Percentiles rank a stretch among this genome's conserved stretches.
phyloP scores from a whole-genome alignment of 2,329 filamentous ascomycete species.

The Dissoconium aciculare region DNA sequence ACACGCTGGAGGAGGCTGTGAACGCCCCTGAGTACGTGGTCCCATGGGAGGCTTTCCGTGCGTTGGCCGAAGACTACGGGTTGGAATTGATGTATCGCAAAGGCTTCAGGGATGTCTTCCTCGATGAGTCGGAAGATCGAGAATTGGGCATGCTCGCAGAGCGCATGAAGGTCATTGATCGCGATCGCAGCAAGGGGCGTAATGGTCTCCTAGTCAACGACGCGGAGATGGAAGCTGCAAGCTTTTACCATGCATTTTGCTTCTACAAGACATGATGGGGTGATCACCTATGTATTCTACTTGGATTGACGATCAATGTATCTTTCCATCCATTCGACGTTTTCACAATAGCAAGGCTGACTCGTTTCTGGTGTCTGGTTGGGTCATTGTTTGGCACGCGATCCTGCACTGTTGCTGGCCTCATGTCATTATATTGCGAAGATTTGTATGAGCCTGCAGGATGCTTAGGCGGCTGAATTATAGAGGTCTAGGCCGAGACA shows the following conservation, averaged over 20 bases:
- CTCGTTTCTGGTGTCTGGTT: no score
- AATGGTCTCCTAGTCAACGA: constrained; percentile 55
- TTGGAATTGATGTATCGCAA: constrained; percentile 90
- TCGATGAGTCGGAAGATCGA: constrained; percentile 72
- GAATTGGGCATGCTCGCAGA: constrained; percentile 74
- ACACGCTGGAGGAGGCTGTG: constrained; percentile 89
- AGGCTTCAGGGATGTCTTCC: constrained; percentile 80
- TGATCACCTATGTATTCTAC: no score
- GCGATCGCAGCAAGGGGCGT: constrained; percentile 34
- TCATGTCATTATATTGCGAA: no score
- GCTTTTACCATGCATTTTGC: constrained; percentile 86
- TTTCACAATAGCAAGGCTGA: no score
- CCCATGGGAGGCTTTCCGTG: constrained; percentile 94
- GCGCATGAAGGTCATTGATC: constrained; percentile 81
- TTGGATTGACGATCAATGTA: no score
- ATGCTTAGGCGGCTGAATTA: no score
- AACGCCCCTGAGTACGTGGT: constrained; percentile 97
- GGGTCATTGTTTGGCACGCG: no score
- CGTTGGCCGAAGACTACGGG: constrained; percentile 90
- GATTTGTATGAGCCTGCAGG: no score
- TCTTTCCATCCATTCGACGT: no score
- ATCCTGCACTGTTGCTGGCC: no score
- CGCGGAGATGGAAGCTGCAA: constrained; percentile 82
- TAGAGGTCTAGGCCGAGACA: no score
- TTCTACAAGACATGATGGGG: constrained; percentile 74